These are phyloP conservation scores for Intubia oerlemansii DNA, from an alignment of 2,329 filamentous ascomycete species.

Conservation along the genomic window DNA sequence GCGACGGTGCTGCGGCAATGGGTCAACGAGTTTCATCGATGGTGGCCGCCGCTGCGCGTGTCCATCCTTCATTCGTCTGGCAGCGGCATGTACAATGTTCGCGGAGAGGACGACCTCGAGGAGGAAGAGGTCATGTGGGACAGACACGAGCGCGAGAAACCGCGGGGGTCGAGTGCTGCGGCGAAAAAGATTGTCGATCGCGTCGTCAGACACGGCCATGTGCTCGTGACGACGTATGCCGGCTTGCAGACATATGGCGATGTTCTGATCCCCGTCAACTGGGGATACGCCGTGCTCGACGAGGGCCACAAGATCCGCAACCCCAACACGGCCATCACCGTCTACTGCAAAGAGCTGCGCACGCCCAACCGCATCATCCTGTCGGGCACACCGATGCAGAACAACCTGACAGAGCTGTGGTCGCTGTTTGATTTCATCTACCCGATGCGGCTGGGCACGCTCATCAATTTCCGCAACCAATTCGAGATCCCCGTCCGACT, in stretches of 20 bases:
- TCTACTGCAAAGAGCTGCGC: slow-evolving; percentile 82
- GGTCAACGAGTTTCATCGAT: slow-evolving; percentile 95
- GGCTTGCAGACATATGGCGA: slow-evolving; percentile 85
- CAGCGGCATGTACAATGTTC: slow-evolving; percentile 81
- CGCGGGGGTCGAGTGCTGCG: slow-evolving; percentile 35
- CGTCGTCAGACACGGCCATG: slow-evolving; percentile 68
- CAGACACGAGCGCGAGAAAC: slow-evolving; percentile 9
- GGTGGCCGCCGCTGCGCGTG: slow-evolving; percentile 97
- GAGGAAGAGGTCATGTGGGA: slow-evolving; percentile 32
- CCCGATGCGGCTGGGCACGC: slow-evolving; percentile 80
- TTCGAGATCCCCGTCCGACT: slow-evolving; percentile 89
- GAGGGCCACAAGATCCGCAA: slow-evolving; percentile 98
- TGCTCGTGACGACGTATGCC: slow-evolving; percentile 87
- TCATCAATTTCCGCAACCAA: slow-evolving; percentile 74
- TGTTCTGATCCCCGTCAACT: slow-evolving; percentile 60
- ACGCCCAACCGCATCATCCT: slow-evolving; percentile 83
- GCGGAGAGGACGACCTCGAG: slow-evolving; percentile 33
- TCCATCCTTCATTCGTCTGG: slow-evolving; percentile 90
- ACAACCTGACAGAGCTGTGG: slow-evolving; percentile 88
- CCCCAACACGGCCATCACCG: slow-evolving; percentile 82
- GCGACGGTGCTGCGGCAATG: slow-evolving; percentile 92
- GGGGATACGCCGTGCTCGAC: slow-evolving; percentile 86
- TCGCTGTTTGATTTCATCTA: slow-evolving; percentile 96
- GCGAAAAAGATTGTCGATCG: slow-evolving; percentile 65
- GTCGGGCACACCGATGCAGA: slow-evolving; percentile 94